Evolutionary conservation across 1,139 yeast species (phyloP), one percentile per base, ranked within the genome.

Genomic region (Sugiyamaella paludigena): DNA sequence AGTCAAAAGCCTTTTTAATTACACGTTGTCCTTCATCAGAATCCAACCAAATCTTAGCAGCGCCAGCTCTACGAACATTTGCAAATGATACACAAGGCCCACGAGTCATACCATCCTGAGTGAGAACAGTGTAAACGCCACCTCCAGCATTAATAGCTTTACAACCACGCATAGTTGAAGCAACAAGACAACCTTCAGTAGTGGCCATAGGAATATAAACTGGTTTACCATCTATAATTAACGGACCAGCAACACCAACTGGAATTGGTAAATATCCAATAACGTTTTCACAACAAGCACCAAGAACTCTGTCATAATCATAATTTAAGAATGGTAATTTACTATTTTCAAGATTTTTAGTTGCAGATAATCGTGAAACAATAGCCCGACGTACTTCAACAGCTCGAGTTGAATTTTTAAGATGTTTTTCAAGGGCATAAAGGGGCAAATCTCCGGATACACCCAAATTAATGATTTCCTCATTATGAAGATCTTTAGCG

Each of bases 241-340:
- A 72, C 6, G 99, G 98, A 49, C 99, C 99, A 33, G 98, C 98
- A 65, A 94, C 85, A 68, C 99, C 98, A 52, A 92, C 88, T 9
- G 98, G 99, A 42, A 92, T 69, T 31, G 98, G 99, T 82, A 91
- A 81, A 66, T 77, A 92, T 36, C 98, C 99, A 68, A 92, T 87
- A 52, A 92, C 98, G 65, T 92, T 92, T 70, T 92, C 99, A 75
- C 99, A 92, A 73, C 99, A 92, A 9, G 98, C 98, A 57, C 98
- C 98, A 65, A 91, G 83, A 10, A 94, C 98, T 60, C 98, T 82
- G 64, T 91, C 95, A 66, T 89, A 94, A 67, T 94, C 97, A 66
- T 92, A 92, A 63, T 81, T 74, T 55, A 76, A 73, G 68, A 81
- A 88, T 15, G 99, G 99, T 58, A 92, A 75, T 58, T 80, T 79